Percentiles rank a stretch among this genome's conserved stretches.
phyloP scores from a whole-genome alignment of 2,329 filamentous ascomycete species.

The Colletotrichum lentis region DNA sequence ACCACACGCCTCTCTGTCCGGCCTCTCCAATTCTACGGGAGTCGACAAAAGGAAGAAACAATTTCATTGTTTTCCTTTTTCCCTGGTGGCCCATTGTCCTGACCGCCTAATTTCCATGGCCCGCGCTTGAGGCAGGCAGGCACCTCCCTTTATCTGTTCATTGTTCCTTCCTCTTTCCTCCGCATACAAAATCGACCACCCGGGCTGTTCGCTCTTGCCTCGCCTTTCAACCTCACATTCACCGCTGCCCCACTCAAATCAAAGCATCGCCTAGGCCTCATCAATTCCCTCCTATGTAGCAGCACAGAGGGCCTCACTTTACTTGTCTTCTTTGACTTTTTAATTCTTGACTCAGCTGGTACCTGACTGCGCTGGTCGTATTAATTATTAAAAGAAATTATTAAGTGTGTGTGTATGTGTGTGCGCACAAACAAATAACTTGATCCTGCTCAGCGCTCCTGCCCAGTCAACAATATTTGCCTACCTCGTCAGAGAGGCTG shows the following conservation, averaged over 20 bases:
- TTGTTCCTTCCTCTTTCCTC: slow-evolving; percentile 20
- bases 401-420: neutral
- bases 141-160: slow-evolving; percentile 19
- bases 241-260: neutral
- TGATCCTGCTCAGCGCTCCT: slow-evolving; percentile 3
- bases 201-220: slow-evolving; percentile 15
- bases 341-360: slow-evolving; percentile 38
- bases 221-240: slow-evolving; percentile 8
- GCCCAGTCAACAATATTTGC: slow-evolving; percentile 1
- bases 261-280: slow-evolving; percentile 3
- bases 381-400: slow-evolving; percentile 21
- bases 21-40: slow-evolving; percentile 23
- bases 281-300: slow-evolving; percentile 16
- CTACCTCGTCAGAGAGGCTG: neutral
- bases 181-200: slow-evolving; percentile 5
- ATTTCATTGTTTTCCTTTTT: slow-evolving; percentile 34
- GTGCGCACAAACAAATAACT: neutral
- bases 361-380: slow-evolving; percentile 33
- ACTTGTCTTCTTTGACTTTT: slow-evolving; percentile 23
- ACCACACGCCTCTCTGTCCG: slow-evolving; percentile 18
- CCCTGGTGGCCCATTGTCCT: slow-evolving; percentile 27
- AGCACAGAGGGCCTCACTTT: slow-evolving; percentile 15
- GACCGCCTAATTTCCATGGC: slow-evolving; percentile 27
- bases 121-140: slow-evolving; percentile 33
- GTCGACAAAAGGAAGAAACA: slow-evolving; percentile 33